Base-by-base conservation (phyloP, 352 stramenopile genomes). In the Pythium sp. region DNA sequence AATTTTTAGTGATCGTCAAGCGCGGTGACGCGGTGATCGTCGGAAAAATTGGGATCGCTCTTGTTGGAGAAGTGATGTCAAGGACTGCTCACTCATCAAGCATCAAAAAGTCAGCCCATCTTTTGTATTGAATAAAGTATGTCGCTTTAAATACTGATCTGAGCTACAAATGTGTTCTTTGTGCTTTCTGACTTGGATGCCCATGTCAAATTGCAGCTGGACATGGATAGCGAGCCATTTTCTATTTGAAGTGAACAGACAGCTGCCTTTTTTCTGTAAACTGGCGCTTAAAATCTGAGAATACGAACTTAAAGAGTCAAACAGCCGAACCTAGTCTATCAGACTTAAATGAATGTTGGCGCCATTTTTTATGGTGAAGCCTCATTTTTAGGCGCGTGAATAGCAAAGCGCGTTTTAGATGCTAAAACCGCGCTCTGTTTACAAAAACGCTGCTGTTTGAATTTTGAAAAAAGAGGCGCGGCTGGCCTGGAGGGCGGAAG, bases 391-490 rank as follows among this genome's bases (percentile, higher is more conserved):
- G 12, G 36, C 15, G 36, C 36, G 36, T 43, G 36, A 43, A 18
- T 43, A 43, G 36, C 36, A 43, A 43, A 43, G 2, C 12, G 36
- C 36, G 15, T 43, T 43, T 43, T 43, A 43, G 12, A 26, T 26
- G 24, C 24, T 26, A 26, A 26, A 36, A 36, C 8, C 32, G 2
- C 32, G 32, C 32, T 36, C 4, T 6, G 32, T 38, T 38, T 12
- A 38, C 36, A 43, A 43, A 43, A 51, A 51, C 43, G 43, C 30
- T 14, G 14, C 49, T 26, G 49, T 62, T 62, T 62, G 56, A 62
- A 62, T 62, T 62, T 62, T 62, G 56, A 62, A 62, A 62, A 62
- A 61, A 46, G 6, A 51, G 43, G 18, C 2, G 11, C 36, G 36
- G 36, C 11, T 18, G 36, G 36, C 15, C 36, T 12, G 18, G 55